phyloP scores from a whole-genome alignment of 306 rosid species.

The Vicia sativa region DNA sequence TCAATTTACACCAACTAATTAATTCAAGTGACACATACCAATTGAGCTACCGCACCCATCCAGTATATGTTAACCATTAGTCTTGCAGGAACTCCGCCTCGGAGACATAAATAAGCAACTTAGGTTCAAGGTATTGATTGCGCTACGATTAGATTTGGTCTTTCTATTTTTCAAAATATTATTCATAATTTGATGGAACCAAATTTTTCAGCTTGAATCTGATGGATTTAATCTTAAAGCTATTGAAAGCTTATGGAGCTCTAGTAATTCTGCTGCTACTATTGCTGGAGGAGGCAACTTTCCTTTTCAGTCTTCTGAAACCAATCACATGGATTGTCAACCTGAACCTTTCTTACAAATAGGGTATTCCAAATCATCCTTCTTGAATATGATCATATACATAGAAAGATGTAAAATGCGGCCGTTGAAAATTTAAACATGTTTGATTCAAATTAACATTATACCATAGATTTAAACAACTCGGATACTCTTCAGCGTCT shows the following conservation, averaged over 20 bases:
- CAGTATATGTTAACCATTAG: neutral
- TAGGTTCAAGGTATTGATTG: conserved; percentile 59
- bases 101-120: conserved; percentile 80
- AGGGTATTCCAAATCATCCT: conserved; percentile 52
- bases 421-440: too few relatives aligned
- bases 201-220: conserved; percentile 63
- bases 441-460: too few relatives aligned
- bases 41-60: too few relatives aligned
- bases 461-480: neutral
- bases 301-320: conserved; percentile 53
- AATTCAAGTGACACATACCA: too few relatives aligned
- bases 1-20: neutral
- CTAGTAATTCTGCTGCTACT: conserved; percentile 33
- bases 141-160: neutral
- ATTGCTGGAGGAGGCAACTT: conserved; percentile 49
- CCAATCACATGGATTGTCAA: conserved; percentile 59
- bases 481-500: neutral
- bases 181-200: neutral
- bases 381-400: neutral
- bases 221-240: conserved; percentile 69
- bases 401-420: too few relatives aligned
- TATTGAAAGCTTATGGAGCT: conserved; percentile 66
- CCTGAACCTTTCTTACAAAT: conserved; percentile 72
- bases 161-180: neutral
- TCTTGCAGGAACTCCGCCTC: conserved; percentile 76